Percentiles rank a stretch among this genome's conserved stretches.
Evolutionary conservation across 345 rosid species (phyloP).

Genomic region (Aquilaria yunnanensis): DNA sequence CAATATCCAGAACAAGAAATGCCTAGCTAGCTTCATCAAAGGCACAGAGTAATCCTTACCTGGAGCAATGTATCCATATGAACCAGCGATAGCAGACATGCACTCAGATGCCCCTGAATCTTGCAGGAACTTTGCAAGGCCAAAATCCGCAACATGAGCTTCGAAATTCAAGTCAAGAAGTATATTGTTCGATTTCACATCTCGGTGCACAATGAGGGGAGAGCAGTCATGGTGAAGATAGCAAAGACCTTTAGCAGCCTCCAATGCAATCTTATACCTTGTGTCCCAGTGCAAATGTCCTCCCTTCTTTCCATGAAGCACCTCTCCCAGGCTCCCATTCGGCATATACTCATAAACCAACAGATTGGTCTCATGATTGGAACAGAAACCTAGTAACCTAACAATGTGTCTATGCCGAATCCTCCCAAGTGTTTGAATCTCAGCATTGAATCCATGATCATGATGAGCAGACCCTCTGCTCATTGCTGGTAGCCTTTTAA

Average conservation of each 20-base stretch:
- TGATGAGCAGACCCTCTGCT: slow-evolving; percentile 62
- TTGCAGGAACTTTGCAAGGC: slow-evolving; percentile 79
- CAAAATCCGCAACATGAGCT: slow-evolving; percentile 97
- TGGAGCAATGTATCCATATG: slow-evolving; percentile 96
- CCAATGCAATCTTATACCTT: slow-evolving; percentile 76
- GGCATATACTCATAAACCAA: slow-evolving; percentile 93
- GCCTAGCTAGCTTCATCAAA: too few relatives aligned
- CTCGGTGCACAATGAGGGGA: slow-evolving; percentile 82
- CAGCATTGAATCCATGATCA: slow-evolving; percentile 83
- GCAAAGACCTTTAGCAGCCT: slow-evolving; percentile 90
- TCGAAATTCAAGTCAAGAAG: slow-evolving; percentile 75
- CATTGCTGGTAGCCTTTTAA: slow-evolving; percentile 69
- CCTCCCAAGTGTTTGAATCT: slow-evolving; percentile 78
- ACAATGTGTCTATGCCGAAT: slow-evolving; percentile 93
- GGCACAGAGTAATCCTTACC: slow-evolving; percentile 31
- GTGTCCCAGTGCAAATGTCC: slow-evolving; percentile 60
- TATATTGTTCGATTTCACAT: slow-evolving; percentile 91
- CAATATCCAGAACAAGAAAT: too few relatives aligned
- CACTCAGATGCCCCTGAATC: slow-evolving; percentile 84
- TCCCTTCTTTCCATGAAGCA: slow-evolving; percentile 77
- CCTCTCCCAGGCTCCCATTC: slow-evolving; percentile 92
- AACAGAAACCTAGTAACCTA: slow-evolving; percentile 74
- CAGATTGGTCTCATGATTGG: slow-evolving; percentile 75
- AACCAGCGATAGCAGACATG: slow-evolving; percentile 96
- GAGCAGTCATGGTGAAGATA: slow-evolving; percentile 95